Percentiles rank a stretch among this genome's conserved stretches.
Evolutionary conservation across 345 rosid species (phyloP).

Genomic region (Physaria fendleri): DNA sequence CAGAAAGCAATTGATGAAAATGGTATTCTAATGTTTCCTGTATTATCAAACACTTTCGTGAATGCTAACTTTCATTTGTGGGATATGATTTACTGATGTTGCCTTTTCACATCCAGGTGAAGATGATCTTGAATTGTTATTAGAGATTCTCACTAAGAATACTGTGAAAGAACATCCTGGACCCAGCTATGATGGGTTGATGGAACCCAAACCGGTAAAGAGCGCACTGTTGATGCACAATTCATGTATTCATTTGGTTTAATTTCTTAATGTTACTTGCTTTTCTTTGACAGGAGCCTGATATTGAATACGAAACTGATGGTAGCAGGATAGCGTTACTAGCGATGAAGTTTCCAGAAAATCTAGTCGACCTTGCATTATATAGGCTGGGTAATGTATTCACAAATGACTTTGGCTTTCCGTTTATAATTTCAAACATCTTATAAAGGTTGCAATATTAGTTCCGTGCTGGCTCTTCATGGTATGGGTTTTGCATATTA

Average conservation of each 20-base stretch:
- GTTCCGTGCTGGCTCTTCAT: background rate
- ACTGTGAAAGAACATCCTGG: slow-evolving; percentile 13
- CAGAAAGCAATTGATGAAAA: slow-evolving; percentile 67
- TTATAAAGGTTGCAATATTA: background rate
- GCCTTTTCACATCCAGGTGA: slow-evolving; percentile 50
- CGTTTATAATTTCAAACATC: background rate
- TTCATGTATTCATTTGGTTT: background rate
- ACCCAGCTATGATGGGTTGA: slow-evolving; percentile 12
- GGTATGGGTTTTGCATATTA: background rate
- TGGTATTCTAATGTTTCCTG: slow-evolving; percentile 35
- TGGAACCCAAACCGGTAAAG: slow-evolving; percentile 31
- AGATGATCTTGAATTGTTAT: slow-evolving; percentile 52
- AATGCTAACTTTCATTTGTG: slow-evolving; percentile 4
- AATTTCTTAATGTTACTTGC: background rate
- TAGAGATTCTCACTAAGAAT: slow-evolving; percentile 53
- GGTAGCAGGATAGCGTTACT: slow-evolving; percentile 53
- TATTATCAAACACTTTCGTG: background rate
- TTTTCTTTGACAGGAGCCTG: slow-evolving; percentile 57
- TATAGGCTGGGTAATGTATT: slow-evolving; percentile 56
- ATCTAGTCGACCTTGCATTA: slow-evolving; percentile 66
- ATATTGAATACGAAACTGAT: slow-evolving; percentile 41
- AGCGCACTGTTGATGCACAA: background rate
- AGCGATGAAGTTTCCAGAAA: slow-evolving; percentile 60
- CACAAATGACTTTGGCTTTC: background rate
- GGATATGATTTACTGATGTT: slow-evolving; percentile 10